Conservation (phyloP, 2,329 filamentous ascomycete genomes). For the Alternaria atra region DNA sequence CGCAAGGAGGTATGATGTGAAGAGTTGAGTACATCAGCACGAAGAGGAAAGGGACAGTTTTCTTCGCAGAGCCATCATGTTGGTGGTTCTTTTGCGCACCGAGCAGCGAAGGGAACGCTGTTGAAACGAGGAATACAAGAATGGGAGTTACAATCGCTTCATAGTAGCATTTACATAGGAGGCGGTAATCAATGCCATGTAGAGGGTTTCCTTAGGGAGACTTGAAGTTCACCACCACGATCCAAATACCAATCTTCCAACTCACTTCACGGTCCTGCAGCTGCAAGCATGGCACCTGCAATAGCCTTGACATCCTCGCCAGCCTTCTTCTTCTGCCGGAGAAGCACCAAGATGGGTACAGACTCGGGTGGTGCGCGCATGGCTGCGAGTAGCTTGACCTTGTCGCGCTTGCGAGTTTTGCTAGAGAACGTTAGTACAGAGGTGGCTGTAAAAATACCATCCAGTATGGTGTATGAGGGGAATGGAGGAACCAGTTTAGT, state of each 20-base stretch:
- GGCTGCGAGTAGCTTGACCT: conserved; percentile 9
- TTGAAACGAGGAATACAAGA: background rate
- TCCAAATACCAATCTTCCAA: conserved; percentile 8
- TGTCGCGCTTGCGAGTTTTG: conserved; percentile 16
- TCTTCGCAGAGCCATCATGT: background rate
- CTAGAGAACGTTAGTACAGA: conserved; percentile 6
- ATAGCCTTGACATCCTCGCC: conserved; percentile 34
- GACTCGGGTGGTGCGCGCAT: conserved; percentile 20
- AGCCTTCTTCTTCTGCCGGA: conserved; percentile 34
- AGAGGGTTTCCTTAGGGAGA: background rate
- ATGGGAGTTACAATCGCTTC: background rate
- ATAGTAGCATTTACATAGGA: background rate
- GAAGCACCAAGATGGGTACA: conserved; percentile 22
- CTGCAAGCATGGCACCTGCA: conserved; percentile 17
- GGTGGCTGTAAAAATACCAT: background rate
- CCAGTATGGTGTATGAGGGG: background rate
- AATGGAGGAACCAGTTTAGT: background rate
- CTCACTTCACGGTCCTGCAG: conserved; percentile 15
- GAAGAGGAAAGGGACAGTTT: background rate
- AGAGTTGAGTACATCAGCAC: background rate
- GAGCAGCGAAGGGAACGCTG: background rate
- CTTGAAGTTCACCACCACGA: conserved; percentile 10
- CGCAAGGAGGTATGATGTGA: background rate
- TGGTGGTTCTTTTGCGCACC: background rate
- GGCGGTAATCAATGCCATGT: background rate